Conservation (phyloP, 129 eudicot species). For the Saussurea involucrata region DNA sequence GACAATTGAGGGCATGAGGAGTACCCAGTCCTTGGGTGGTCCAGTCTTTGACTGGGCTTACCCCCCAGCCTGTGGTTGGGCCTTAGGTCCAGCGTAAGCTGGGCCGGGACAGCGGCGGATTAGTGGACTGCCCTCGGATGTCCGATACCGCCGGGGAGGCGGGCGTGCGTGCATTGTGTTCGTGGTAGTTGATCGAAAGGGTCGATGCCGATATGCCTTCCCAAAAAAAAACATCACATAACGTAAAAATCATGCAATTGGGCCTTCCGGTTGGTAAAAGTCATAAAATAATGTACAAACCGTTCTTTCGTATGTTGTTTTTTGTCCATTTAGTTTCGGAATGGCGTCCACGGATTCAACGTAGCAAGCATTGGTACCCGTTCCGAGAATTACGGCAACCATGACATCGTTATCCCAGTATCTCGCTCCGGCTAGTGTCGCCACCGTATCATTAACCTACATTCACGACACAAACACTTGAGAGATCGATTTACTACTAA, state of each 20-base stretch:
- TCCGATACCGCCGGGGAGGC: too few species aligned
- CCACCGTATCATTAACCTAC: constrained; percentile 89
- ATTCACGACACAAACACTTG: constrained; percentile 12
- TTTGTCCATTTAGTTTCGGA: constrained; percentile 46
- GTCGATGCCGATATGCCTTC: too few species aligned
- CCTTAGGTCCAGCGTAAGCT: too few species aligned
- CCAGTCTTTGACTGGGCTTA: too few species aligned
- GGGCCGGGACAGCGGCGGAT: too few species aligned
- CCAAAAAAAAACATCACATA: background rate
- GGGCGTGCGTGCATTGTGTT: too few species aligned
- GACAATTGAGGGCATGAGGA: too few species aligned
- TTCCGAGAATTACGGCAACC: constrained; percentile 87
- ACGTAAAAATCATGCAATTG: background rate
- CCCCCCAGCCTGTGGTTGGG: too few species aligned
- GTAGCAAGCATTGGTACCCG: constrained; percentile 92
- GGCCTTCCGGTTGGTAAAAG: background rate
- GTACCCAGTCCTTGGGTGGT: too few species aligned
- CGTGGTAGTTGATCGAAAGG: too few species aligned
- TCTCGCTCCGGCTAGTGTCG: constrained; percentile 83
- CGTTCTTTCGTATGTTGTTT: constrained; percentile 47
- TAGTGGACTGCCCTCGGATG: too few species aligned
- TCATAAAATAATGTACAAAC: constrained; percentile 24
- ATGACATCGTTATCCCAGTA: constrained; percentile 83
- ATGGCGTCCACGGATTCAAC: constrained; percentile 66
- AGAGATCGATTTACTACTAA: background rate